Evolutionary conservation across 257 asterid species (phyloP), one percentile per base, ranked within the genome.

Genomic region (Solanum raphanifolium): DNA sequence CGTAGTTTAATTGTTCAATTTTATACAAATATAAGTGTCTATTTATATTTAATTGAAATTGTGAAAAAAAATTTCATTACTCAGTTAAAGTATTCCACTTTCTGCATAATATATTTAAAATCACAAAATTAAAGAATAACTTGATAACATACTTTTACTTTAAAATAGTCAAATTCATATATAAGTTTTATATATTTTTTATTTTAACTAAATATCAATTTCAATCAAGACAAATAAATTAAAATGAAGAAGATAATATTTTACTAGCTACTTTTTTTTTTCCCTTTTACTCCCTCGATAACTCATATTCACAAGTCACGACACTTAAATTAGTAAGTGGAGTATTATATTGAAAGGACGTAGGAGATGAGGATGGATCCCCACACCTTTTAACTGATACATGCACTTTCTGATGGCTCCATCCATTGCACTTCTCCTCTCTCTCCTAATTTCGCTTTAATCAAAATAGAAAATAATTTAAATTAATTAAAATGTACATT

Each of bases 321-420:
- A 20, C 0, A 6, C 1, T 55, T 0, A 7, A 20, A 55, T 20
- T 20, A 68, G 36, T 27, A 9, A 68, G 36, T 69, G 75, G 75
- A 69, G 11, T 29, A 32, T 32, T 71, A 32, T 71, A 36, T 16
- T 71, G 41, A 18, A 46, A 79, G 78, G 78, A 27, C 76, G 83
- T 79, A 78, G 23, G 20, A 32, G 36, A 29, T 35, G 86, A 29
- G 85, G 7, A 16, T 89, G 66, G 89, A 76, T 1, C 86, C 21
- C 21, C 66, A 25, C 1, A 43, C 7, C 73, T n/a, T 83, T 69
- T 86, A 38, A 89, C 62, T 87, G 58, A 58, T 43, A 88, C 90
- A 90, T 88, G 90, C 86, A 79, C 34, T 34, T 83, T 76, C 85
- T 65, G n/a, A 79, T 13, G 73, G n/a, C 86, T 35, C 25, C 73